These are phyloP conservation scores for Aspergillus uvarum DNA, from an alignment of 2,329 filamentous ascomycete species.

Conservation along the genomic window DNA sequence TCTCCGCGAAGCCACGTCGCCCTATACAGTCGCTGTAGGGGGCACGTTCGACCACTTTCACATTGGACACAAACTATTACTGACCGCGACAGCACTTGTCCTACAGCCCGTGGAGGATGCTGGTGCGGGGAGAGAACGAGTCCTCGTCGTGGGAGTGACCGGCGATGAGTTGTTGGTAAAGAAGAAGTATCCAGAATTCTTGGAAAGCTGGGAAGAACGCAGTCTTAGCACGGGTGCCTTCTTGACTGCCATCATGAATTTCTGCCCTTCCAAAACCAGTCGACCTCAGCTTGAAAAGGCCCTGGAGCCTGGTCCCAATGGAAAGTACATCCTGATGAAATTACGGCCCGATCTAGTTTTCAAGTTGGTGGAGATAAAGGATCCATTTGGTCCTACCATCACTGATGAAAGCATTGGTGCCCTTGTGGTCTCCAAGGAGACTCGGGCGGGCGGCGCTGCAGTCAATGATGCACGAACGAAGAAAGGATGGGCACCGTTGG, in stretches of 20 bases:
- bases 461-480: constrained; percentile 81
- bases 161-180: constrained; percentile 81
- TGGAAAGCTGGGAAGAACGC: constrained; percentile 78
- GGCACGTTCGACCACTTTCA: constrained; percentile 97
- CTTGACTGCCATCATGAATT: constrained; percentile 61
- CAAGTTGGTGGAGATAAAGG: constrained; percentile 80
- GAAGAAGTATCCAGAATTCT: constrained; percentile 79
- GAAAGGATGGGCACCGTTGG: constrained; percentile 72
- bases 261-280: constrained; percentile 51
- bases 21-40: constrained; percentile 73
- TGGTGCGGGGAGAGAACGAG: constrained; percentile 46
- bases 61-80: constrained; percentile 89
- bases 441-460: constrained; percentile 74
- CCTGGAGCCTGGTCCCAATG: constrained; percentile 40
- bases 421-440: constrained; percentile 85
- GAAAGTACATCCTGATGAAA: constrained; percentile 37
- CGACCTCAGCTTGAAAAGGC: constrained; percentile 32
- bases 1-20: constrained; percentile 26
- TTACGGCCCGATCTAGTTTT: constrained; percentile 66
- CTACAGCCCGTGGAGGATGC: constrained; percentile 52
- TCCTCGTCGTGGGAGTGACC: constrained; percentile 81
- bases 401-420: constrained; percentile 75
- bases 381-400: constrained; percentile 87
- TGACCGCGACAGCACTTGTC: constrained; percentile 80
- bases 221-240: constrained; percentile 71